Percentiles rank a stretch among this genome's conserved stretches.
Conservation (phyloP, 352 stramenopile genomes). For the Phytophthora europaea region DNA sequence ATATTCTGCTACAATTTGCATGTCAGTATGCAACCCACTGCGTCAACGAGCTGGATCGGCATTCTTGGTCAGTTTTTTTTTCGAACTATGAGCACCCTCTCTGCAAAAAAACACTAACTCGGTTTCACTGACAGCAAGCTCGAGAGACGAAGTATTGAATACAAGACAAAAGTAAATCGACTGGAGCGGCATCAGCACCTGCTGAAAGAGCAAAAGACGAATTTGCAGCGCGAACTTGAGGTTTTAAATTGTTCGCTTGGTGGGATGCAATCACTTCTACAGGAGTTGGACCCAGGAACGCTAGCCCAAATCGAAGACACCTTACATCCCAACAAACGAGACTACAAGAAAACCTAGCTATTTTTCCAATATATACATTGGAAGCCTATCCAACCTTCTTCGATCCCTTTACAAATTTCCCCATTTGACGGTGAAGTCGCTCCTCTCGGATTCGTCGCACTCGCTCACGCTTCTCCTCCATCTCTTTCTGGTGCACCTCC, state of each 20-base stretch:
- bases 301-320: slow-evolving; percentile 21
- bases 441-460: slow-evolving; percentile 70
- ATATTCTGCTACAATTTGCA: slow-evolving; percentile 65
- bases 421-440: slow-evolving; percentile 43
- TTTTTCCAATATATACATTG: slow-evolving; percentile 29
- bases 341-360: slow-evolving; percentile 2
- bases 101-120: not conserved
- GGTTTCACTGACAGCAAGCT: slow-evolving; percentile 21
- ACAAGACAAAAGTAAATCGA: slow-evolving; percentile 12
- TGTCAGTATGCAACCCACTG: slow-evolving; percentile 75
- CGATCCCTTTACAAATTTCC: slow-evolving; percentile 31
- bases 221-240: slow-evolving; percentile 44
- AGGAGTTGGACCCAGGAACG: slow-evolving; percentile 45
- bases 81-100: not conserved
- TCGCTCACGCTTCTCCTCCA: slow-evolving; percentile 76
- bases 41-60: slow-evolving; percentile 39
- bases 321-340: not conserved
- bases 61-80: slow-evolving; percentile 39
- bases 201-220: slow-evolving; percentile 36
- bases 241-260: slow-evolving; percentile 48
- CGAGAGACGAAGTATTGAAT: slow-evolving; percentile 7
- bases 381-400: slow-evolving; percentile 34
- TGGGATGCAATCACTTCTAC: slow-evolving; percentile 51
- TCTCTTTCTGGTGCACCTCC: slow-evolving; percentile 70
- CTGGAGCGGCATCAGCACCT: slow-evolving; percentile 20